Evolutionary conservation across 805 yeast genomes (phyloP).

Genomic region (Saturnispora ahearnii): DNA sequence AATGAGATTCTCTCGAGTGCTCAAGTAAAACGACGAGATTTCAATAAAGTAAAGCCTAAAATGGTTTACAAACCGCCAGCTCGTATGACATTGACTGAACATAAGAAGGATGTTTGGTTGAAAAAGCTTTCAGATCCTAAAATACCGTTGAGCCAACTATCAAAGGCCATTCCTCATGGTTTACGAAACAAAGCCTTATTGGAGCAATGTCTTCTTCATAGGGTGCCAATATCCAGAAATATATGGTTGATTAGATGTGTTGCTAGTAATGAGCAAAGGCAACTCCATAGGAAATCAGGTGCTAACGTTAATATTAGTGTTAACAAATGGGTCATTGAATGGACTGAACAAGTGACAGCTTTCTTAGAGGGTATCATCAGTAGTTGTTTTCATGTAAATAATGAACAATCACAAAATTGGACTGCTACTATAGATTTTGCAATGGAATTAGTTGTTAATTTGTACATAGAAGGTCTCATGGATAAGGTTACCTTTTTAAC

Average conservation of each 20-base stretch:
- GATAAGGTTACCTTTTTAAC: conserved; percentile 53
- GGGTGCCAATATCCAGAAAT: conserved; percentile 73
- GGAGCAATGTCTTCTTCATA: conserved; percentile 60
- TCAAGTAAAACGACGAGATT: conserved; percentile 36
- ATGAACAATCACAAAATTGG: conserved; percentile 30
- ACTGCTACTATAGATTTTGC: conserved; percentile 49
- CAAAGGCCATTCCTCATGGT: conserved; percentile 86
- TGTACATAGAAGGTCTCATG: conserved; percentile 60
- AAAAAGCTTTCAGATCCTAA: conserved; percentile 62
- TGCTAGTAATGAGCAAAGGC: conserved; percentile 65
- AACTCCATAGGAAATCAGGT: conserved; percentile 38
- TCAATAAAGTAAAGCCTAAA: conserved; percentile 38
- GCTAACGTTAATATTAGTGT: conserved; percentile 31
- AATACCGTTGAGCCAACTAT: conserved; percentile 56
- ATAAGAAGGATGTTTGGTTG: conserved; percentile 79
- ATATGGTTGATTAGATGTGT: conserved; percentile 89
- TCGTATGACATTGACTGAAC: conserved; percentile 82
- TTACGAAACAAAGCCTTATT: conserved; percentile 62
- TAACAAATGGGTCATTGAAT: conserved; percentile 65
- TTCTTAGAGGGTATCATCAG: conserved; percentile 44
- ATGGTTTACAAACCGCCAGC: conserved; percentile 73
- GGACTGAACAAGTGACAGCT: conserved; percentile 79
- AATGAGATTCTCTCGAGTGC: conserved; percentile 44
- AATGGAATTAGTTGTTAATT: conserved; percentile 48
- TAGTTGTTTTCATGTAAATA: conserved; percentile 27